Percentiles rank a stretch among this genome's conserved stretches.
phyloP scores from a whole-genome alignment of 2,329 filamentous ascomycete species.

The Botrytis squamosa region DNA sequence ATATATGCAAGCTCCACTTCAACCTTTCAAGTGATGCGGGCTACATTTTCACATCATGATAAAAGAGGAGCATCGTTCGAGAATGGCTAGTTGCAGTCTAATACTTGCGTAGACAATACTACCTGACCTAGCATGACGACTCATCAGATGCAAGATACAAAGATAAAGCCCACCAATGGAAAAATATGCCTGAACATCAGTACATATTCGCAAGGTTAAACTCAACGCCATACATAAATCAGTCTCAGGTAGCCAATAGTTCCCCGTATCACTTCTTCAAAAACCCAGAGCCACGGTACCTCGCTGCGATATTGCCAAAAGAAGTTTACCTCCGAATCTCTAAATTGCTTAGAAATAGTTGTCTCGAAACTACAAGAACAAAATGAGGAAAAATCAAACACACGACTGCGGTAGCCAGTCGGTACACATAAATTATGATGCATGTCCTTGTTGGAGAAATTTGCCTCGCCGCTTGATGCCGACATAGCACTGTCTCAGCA shows the following conservation, averaged over 20 bases:
- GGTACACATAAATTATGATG: conserved; percentile 17
- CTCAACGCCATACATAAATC: background rate
- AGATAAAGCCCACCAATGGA: conserved; percentile 12
- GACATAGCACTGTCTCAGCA: conserved; percentile 8
- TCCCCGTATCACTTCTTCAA: conserved; percentile 8
- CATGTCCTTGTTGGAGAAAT: conserved; percentile 18
- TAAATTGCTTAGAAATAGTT: conserved; percentile 9
- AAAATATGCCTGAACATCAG: background rate
- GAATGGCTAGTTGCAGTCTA: conserved; percentile 1
- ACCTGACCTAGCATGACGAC: background rate
- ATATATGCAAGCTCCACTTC: conserved; percentile 13
- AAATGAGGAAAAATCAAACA: background rate
- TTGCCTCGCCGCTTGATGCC: conserved; percentile 16
- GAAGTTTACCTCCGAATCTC: conserved; percentile 1
- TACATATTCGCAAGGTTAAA: background rate
- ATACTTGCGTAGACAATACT: background rate
- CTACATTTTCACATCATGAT: background rate
- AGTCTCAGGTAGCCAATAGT: conserved; percentile 6
- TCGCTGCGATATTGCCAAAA: conserved; percentile 12
- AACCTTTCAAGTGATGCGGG: conserved; percentile 5
- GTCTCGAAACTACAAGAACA: background rate
- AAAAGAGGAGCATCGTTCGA: background rate
- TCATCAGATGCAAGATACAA: conserved; percentile 1
- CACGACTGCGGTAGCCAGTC: conserved; percentile 5
- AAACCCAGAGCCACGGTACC: conserved; percentile 9